phyloP scores from a whole-genome alignment of 257 asterid genomes.

The Eucommia ulmoides region DNA sequence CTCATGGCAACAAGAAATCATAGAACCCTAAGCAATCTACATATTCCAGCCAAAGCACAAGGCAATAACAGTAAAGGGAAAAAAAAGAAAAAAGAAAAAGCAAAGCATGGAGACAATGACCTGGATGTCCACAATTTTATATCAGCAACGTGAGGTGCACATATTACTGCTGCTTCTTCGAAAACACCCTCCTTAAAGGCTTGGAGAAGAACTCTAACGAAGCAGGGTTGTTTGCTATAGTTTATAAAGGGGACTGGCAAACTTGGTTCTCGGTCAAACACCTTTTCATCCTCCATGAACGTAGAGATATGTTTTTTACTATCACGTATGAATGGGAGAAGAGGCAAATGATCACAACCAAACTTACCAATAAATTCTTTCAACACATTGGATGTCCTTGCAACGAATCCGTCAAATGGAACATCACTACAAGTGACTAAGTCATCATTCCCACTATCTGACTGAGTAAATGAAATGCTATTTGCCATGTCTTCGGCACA shows the following conservation, averaged over 20 bases:
- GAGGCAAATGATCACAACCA: conserved; percentile 23
- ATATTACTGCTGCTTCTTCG: conserved; percentile 80
- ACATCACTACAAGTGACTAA: conserved; percentile 11
- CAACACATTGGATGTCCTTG: conserved; percentile 57
- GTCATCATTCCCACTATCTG: conserved; percentile 2
- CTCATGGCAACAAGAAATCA: too few species aligned
- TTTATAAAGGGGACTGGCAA: conserved; percentile 15
- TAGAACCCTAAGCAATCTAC: too few species aligned
- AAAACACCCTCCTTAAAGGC: conserved; percentile 69
- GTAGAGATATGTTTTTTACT: conserved; percentile 28
- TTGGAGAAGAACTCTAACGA: conserved; percentile 45
- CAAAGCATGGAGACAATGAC: background rate
- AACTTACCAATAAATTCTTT: conserved; percentile 20
- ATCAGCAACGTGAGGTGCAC: conserved; percentile 62
- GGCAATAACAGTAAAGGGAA: too few species aligned
- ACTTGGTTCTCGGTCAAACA: conserved; percentile 5
- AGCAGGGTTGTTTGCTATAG: conserved; percentile 26
- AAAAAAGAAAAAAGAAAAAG: too few species aligned
- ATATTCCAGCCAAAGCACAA: too few species aligned
- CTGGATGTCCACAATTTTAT: conserved; percentile 15
- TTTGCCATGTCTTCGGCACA: conserved; percentile 7
- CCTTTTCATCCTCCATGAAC: conserved; percentile 32
- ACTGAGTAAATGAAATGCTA: conserved; percentile 10
- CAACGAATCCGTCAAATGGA: conserved; percentile 38
- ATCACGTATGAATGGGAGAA: conserved; percentile 37